Evolutionary conservation across 2,329 filamentous ascomycete species (phyloP), one percentile per base, ranked within the genome.

Genomic region (Cladophialophora yegresii): DNA sequence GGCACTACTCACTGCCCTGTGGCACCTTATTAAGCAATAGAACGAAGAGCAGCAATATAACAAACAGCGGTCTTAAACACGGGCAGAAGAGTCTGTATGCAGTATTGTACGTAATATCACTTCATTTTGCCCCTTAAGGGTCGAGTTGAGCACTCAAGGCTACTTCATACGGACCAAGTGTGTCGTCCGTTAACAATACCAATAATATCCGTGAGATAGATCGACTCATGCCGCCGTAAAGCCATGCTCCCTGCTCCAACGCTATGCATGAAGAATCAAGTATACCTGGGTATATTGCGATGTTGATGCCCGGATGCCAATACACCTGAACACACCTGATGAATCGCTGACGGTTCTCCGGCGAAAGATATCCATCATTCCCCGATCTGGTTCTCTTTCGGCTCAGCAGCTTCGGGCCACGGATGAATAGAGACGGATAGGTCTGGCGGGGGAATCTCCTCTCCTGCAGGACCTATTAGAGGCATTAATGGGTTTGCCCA

Each of bases 161-260:
- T 43, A 43, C 36, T 43, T 43, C 36, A 43, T 43, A 16, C 36
- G 36, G 36, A 43, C 47, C 20, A 50, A 50, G 47, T 50, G 20
- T 7, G 8, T 50, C 47, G 47, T 50, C 45, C 55, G 49, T 49
- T 45, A 58, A 47, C 43, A 58, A 49, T 58, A 58, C 45, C 36
- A 58, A 45, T 58, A 58, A 58, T 49, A 58, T 58, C 55, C 55
- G 47, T 58, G 45, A 58, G 28, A 26, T 47, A 50, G 47, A 50
- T 50, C 40, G 40, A 58, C n/a, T 58, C 55, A 58, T 58, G 23
- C 55, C 55, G 40, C 23, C 26, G 16, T 47, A 47, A 32, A 22
- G 23, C 45, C 40, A 47, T 50, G 47, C 47, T 49, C 40, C 55
- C 23, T 58, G 55, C 55, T 47, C 55, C 55, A 33, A 49, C 55